Conservation (phyloP, 2,329 filamentous ascomycete species). For the Fusarium xyrophilum region DNA sequence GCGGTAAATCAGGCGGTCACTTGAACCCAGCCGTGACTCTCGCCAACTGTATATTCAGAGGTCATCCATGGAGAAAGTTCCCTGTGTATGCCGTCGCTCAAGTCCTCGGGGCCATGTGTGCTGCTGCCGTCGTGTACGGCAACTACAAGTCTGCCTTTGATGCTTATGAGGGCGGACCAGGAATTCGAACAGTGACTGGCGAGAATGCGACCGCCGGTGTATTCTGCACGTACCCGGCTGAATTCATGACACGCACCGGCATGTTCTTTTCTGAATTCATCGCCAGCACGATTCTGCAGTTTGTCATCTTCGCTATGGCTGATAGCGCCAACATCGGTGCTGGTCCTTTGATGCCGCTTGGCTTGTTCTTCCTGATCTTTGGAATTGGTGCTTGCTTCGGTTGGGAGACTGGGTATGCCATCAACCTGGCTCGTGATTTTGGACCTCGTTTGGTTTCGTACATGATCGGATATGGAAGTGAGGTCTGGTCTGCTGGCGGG, state of each 20-base stretch:
- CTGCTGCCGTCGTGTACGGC: slow-evolving; percentile 64
- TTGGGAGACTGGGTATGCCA: slow-evolving; percentile 79
- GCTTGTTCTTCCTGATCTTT: slow-evolving; percentile 75
- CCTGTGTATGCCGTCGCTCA: slow-evolving; percentile 73
- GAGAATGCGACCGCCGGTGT: slow-evolving; percentile 70
- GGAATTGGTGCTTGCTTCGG: slow-evolving; percentile 76
- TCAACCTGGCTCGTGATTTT: slow-evolving; percentile 76
- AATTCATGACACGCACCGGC: slow-evolving; percentile 69
- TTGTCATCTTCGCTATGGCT: slow-evolving; percentile 73
- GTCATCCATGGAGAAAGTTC: slow-evolving; percentile 72
- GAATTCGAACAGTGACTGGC: slow-evolving; percentile 66
- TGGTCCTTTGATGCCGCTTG: slow-evolving; percentile 63
- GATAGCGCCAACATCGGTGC: slow-evolving; percentile 64
- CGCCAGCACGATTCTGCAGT: slow-evolving; percentile 71
- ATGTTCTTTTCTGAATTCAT: slow-evolving; percentile 78
- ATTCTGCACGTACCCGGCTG: slow-evolving; percentile 75
- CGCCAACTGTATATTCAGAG: slow-evolving; percentile 71
- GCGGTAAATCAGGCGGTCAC: slow-evolving; percentile 70
- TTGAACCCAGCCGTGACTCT: slow-evolving; percentile 76
- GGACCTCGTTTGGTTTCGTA: slow-evolving; percentile 71
- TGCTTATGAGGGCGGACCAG: slow-evolving; percentile 64
- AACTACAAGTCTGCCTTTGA: slow-evolving; percentile 72
- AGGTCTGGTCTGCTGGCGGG: slow-evolving; percentile 70
- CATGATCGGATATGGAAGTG: slow-evolving; percentile 70
- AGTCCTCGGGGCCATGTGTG: slow-evolving; percentile 70